These are phyloP conservation scores for Naganishia onofrii DNA, from an alignment of 768 basidiomycete genomes.

Conservation along the genomic window DNA sequence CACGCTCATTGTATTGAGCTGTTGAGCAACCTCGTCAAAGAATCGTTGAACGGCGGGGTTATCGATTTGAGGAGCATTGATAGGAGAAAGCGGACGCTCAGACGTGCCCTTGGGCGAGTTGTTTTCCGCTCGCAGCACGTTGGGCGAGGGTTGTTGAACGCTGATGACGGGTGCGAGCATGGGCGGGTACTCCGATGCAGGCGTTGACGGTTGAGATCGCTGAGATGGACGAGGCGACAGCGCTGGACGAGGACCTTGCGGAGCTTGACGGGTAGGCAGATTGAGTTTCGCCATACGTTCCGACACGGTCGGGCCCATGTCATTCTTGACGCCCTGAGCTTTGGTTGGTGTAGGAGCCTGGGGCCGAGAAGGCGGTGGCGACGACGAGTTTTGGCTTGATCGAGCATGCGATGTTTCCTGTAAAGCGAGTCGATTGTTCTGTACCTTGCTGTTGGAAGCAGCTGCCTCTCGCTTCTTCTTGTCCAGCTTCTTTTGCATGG, in stretches of 20 bases:
- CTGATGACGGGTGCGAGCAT: constrained; percentile 17
- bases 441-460: constrained; percentile 3
- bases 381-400: constrained; percentile 13
- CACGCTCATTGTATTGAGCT: constrained; percentile 70
- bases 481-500: constrained; percentile 2
- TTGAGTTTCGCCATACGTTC: constrained; percentile 32
- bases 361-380: constrained; percentile 42
- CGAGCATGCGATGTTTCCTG: constrained; percentile 10
- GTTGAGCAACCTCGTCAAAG: constrained; percentile 78
- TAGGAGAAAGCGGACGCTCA: constrained; percentile 48
- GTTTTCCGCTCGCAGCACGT: constrained; percentile 7
- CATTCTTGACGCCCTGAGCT: constrained; percentile 43
- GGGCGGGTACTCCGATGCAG: constrained; percentile 5
- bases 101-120: not conserved
- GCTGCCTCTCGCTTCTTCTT: constrained; percentile 13
- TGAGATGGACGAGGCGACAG: constrained; percentile 38
- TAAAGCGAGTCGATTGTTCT: constrained; percentile 16
- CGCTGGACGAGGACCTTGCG: constrained; percentile 50
- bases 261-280: constrained; percentile 32
- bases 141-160: constrained; percentile 17
- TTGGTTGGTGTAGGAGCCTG: constrained; percentile 53
- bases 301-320: constrained; percentile 29
- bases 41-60: constrained; percentile 77
- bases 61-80: constrained; percentile 68
- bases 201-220: constrained; percentile 21